Base-by-base conservation (phyloP, 2,329 filamentous ascomycete species). In the Zymoseptoria ardabiliae region DNA sequence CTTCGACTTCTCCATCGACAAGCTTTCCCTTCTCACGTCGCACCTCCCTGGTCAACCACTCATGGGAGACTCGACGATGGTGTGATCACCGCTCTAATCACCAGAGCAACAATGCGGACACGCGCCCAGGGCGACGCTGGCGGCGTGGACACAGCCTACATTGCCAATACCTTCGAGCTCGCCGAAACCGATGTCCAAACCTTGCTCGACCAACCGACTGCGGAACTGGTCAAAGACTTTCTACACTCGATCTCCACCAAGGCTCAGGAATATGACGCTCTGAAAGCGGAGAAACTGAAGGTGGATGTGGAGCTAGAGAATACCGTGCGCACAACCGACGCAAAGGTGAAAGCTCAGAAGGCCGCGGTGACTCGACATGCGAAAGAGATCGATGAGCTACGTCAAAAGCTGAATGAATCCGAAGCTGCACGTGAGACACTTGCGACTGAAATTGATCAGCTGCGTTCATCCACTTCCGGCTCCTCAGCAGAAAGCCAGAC, bases 261-360 rank as follows among this genome's bases (percentile, higher is more conserved):
- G 74, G 91, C 90, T 41, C 89, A 87, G 68, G 91, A 96, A 69
- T 87, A 85, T 68, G 91, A 96, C 71, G 83, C 86, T 48, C 77
- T 96, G 49, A 90, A 88, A 68, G 87, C 93, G 9, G 90, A 96
- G 65, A 97, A 97, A 77, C 82, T 97, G 51, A 87, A 90, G 66
- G 79, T 90, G 52, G 91, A 96, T 69, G 94, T 99, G 51, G 92
- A 97, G 78, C 83, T 97, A 7, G 94, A 99, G 74, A 94, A 91
- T 74, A 88, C 88, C 19, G 87, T 96, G 53, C 87, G 91, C 68
- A 89, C 84, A 65, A 87, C 88, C 61, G 93, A 97, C 72, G 85
- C 88, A 22, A 89, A 91, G 74, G 86, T 87, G 65, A 90, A 93
- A 71, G 84, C 86, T 8, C 85, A 94, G 72, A 96, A 94, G 76